Evolutionary conservation across 148 eudicot genomes (phyloP), one percentile per base, ranked within the genome.

Genomic region (Heliamphora exappendiculata): DNA sequence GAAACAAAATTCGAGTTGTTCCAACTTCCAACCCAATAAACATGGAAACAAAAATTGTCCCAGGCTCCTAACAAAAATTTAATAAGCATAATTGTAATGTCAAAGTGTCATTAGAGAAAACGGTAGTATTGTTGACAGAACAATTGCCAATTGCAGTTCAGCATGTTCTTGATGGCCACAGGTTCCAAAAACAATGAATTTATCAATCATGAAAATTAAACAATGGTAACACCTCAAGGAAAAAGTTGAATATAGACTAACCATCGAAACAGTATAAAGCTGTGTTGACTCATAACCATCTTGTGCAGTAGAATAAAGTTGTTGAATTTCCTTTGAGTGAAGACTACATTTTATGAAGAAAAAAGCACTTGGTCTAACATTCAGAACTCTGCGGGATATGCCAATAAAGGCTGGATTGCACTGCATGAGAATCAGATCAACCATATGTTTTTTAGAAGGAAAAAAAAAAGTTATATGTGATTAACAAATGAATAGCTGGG

Each of bases 261-360:
- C 97, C 89, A 78, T 54, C 69, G 93, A 83, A 75, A 96, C 85
- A 54, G 94, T 78, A 68, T 84, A 80, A 66, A 96, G 91, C 60
- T 88, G 89, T 39, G 99, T 93, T 63, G 99, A 96, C 81, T 96
- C 99, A 10, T 88, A 96, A 70, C 97, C 90, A 84, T 96, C 99
- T 78, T 89, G 88, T 36, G 99, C 99, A 85, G 78, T 87, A 39
- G 78, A 67, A 75, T 96, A 96, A 37, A 87, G 82, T 75, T 86
- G 83, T 76, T 93, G 94, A 82, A 93, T 81, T 83, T 96, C 91
- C 71, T 86, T 63, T 28, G 99, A 96, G 34, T 65, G 84, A 60
- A 96, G 89, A 68, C 78, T 76, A 83, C 99, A 96, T 79, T 84
- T 91, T 65, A 96, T 87, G 82, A 85, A 96, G 89, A 96, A 96